Percentiles rank a stretch among this genome's conserved stretches.
Conservation (phyloP, 2,329 filamentous ascomycete genomes). For the Immersiporthe knoxdaviesiana region DNA sequence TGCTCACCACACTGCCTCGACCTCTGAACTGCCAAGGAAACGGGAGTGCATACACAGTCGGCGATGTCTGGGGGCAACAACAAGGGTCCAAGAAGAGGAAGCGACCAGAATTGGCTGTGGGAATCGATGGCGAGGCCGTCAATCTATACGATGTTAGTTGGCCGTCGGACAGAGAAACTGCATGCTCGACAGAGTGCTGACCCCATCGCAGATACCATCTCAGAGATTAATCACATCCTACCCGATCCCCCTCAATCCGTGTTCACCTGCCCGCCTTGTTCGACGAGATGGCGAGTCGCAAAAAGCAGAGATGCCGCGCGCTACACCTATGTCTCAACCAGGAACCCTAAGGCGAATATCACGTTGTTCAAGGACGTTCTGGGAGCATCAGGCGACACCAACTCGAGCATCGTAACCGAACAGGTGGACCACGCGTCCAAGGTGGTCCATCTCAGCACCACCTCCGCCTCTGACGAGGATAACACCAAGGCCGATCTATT, state of each 20-base stretch:
- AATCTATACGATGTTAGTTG: constrained; percentile 66
- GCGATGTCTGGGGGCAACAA: constrained; percentile 64
- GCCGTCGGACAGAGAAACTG: constrained; percentile 17
- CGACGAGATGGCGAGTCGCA: constrained; percentile 56
- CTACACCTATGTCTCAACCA: constrained; percentile 65
- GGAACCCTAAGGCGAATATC: constrained; percentile 53
- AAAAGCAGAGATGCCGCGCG: constrained; percentile 54
- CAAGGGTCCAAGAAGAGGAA: constrained; percentile 63
- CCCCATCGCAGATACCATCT: constrained; percentile 57
- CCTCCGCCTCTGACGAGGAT: constrained; percentile 35
- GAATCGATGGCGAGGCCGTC: constrained; percentile 65
- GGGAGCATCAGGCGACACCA: constrained; percentile 54
- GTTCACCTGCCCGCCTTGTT: constrained; percentile 65
- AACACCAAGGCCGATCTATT: constrained; percentile 50
- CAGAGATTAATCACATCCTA: constrained; percentile 68
- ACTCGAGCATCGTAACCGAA: constrained; percentile 52
- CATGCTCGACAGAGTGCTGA: constrained; percentile 29
- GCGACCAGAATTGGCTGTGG: constrained; percentile 65
- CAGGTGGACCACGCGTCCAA: constrained; percentile 46
- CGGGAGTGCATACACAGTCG: constrained; percentile 57
- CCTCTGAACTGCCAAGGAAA: constrained; percentile 53
- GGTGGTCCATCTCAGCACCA: constrained; percentile 49
- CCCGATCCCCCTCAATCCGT: constrained; percentile 67
- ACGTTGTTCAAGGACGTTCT: constrained; percentile 63
- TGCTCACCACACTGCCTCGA: constrained; percentile 61